Conservation (phyloP, 495 filamentous ascomycete species). For the Margaritispora aquatica region DNA sequence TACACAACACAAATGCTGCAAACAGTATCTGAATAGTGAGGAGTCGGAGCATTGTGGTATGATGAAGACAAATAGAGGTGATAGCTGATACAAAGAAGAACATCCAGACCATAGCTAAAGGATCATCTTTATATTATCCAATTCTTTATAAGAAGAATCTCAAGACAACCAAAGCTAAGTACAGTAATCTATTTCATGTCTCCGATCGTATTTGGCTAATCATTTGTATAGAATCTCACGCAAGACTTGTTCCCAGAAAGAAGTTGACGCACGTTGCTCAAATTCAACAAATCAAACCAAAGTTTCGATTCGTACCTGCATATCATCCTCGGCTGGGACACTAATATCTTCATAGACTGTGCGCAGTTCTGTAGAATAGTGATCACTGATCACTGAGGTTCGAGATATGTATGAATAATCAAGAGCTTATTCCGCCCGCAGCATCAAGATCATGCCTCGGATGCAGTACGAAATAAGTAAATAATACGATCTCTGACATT, state of each 20-base stretch:
- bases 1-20: background rate
- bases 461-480: too few relatives aligned
- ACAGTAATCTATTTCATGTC: too few relatives aligned
- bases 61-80: background rate
- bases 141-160: too few relatives aligned
- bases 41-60: background rate
- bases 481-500: too few relatives aligned
- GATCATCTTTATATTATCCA: too few relatives aligned
- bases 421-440: background rate
- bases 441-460: background rate
- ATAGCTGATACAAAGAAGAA: background rate
- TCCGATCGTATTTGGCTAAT: too few relatives aligned
- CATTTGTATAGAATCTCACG: too few relatives aligned
- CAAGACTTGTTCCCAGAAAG: too few relatives aligned
- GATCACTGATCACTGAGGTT: background rate
- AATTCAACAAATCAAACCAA: background rate
- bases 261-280: background rate
- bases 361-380: background rate
- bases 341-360: background rate
- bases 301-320: background rate
- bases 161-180: too few relatives aligned
- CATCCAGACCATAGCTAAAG: too few relatives aligned
- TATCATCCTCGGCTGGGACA: background rate
- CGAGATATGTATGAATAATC: background rate
- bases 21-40: background rate